These are phyloP conservation scores for Geosmithia putterillii DNA, from an alignment of 2,329 filamentous ascomycete genomes.

Conservation along the genomic window DNA sequence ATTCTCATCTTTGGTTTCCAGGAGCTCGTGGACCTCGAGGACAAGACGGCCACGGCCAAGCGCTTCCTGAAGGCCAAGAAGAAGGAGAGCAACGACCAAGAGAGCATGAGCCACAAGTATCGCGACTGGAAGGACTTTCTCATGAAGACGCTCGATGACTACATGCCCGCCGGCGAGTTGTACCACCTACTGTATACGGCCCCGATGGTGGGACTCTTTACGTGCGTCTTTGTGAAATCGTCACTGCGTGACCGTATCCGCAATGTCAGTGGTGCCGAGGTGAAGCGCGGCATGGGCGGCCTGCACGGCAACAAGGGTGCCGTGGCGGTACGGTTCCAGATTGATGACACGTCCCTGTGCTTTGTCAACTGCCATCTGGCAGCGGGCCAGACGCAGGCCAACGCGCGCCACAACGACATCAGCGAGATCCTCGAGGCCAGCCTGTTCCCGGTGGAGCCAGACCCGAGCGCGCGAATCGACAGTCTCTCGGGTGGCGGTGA, in stretches of 20 bases:
- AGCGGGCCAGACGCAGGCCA: slow-evolving; percentile 82
- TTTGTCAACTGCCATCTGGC: slow-evolving; percentile 97
- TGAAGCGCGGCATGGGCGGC: slow-evolving; percentile 94
- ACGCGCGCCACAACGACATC: slow-evolving; percentile 84
- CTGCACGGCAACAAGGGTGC: slow-evolving; percentile 95
- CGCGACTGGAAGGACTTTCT: slow-evolving; percentile 92
- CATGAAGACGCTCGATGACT: slow-evolving; percentile 68
- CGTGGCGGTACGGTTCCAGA: slow-evolving; percentile 76
- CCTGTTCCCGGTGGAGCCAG: slow-evolving; percentile 60
- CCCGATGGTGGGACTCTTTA: slow-evolving; percentile 83
- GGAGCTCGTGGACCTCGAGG: slow-evolving; percentile 93
- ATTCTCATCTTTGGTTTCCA: slow-evolving; percentile 95
- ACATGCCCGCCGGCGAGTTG: slow-evolving; percentile 61
- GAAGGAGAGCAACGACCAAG: slow-evolving; percentile 67
- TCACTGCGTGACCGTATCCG: slow-evolving; percentile 64
- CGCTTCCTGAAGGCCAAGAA: slow-evolving; percentile 86
- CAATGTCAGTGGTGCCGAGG: slow-evolving; percentile 66
- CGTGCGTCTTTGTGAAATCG: slow-evolving; percentile 86
- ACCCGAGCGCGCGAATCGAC: slow-evolving; percentile 56
- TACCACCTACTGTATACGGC: slow-evolving; percentile 84
- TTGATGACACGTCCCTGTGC: slow-evolving; percentile 90
- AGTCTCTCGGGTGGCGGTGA: slow-evolving; percentile 87
- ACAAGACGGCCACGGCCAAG: slow-evolving; percentile 96
- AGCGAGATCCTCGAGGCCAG: slow-evolving; percentile 75
- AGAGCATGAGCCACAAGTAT: slow-evolving; percentile 95